Base-by-base conservation (phyloP, 176 grass and related monocot genomes). In the Phoenix roebelenii region DNA sequence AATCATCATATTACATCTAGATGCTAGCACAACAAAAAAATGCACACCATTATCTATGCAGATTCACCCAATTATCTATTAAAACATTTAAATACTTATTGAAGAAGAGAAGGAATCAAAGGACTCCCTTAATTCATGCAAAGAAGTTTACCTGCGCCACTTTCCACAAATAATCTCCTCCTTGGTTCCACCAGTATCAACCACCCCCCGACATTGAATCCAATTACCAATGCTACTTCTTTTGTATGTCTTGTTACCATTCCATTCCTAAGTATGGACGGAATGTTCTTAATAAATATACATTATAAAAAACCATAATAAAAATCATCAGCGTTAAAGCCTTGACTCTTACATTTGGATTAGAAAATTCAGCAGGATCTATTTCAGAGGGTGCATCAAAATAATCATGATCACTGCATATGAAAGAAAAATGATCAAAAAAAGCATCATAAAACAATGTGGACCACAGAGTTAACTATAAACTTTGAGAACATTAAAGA, bases 61-160 rank as follows among this genome's bases (percentile, higher is more conserved):
- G 35, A 44, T 12, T 44, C 7, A 44, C 10, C 35, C 35, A 12
- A 44, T 44, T 44, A 3, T 44, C 1, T 44, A 14, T 7, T 12
- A 44, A 12, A 44, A 44, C 35, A 44, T 44, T 0, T 44, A 44
- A 44, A 44, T 44, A 44, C 35, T 44, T 44, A 44, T 6, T 14
- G 35, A 44, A 44, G 9, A 9, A 10, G 14, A 44, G 35, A 44
- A 44, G 14, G 35, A 44, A 44, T 12, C 10, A 44, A 44, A 44
- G 35, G 35, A 44, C 35, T 44, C 35, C 35, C 10, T 44, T 44
- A 44, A 44, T 12, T 44, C 10, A 44, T 14, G 35, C 35, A 44
- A 44, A 55, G 55, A 39, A 56, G 55, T 64, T 53, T 82, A 90
- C 87, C 87, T 84, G 53, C 87, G 79, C 87, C 87, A 90, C 71